phyloP scores from a whole-genome alignment of 177 flowering plant species.

The Vitis hybrid region DNA sequence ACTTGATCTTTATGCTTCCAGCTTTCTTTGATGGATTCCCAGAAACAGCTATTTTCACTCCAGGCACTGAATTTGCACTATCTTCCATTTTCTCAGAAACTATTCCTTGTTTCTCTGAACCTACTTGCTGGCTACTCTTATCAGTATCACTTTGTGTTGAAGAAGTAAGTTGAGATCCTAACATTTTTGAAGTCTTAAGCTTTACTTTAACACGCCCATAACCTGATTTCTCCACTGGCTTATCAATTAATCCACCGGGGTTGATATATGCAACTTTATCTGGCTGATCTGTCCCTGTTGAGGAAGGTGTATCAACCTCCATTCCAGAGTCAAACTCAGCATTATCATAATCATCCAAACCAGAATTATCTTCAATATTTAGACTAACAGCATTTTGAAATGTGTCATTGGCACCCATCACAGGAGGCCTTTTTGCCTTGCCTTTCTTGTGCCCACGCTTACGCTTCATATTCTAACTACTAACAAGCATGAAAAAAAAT shows the following conservation, averaged over 20 bases:
- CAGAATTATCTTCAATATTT: constrained; percentile 45
- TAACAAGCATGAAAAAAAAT: not conserved
- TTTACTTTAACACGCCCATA: constrained; percentile 81
- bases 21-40: constrained; percentile 46
- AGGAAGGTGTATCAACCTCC: constrained; percentile 52
- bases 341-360: constrained; percentile 35
- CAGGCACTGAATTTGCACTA: constrained; percentile 47
- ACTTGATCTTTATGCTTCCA: constrained; percentile 71
- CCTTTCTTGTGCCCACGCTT: constrained; percentile 78
- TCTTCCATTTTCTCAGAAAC: constrained; percentile 52
- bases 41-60: constrained; percentile 24
- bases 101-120: constrained; percentile 42
- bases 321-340: constrained; percentile 36
- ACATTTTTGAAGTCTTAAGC: constrained; percentile 61
- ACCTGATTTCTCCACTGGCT: constrained; percentile 38
- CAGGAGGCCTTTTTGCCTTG: constrained; percentile 38
- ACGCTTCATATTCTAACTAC: constrained; percentile 62
- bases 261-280: constrained; percentile 29
- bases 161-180: constrained; percentile 43
- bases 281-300: constrained; percentile 41
- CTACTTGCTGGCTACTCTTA: constrained; percentile 51
- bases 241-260: constrained; percentile 35
- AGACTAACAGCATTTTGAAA: constrained; percentile 14
- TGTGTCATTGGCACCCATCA: constrained; percentile 21
- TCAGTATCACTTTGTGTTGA: constrained; percentile 68